Base-by-base conservation (phyloP, 345 rosid genomes). In the Carallia pectinifolia region DNA sequence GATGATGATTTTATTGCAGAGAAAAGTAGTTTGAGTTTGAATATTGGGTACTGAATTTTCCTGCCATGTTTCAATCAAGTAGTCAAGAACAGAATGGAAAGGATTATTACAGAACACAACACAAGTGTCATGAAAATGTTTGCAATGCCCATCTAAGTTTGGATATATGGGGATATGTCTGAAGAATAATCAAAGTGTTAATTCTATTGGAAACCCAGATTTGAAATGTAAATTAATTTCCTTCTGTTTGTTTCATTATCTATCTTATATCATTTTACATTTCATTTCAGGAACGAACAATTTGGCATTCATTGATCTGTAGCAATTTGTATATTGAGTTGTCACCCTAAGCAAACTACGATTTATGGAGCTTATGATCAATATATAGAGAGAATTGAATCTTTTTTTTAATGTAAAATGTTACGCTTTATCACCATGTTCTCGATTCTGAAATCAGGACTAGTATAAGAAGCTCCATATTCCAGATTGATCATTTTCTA, bases 1-100 rank as follows among this genome's bases (percentile, higher is more conserved):
- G 50, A 4, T 62, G 50, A 4, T 62, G 15, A 7, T 38, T 7
- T 10, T 62, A 70, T 65, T 79, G 61, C 66, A 39, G 62, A 23
- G 53, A 50, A 55, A 62, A 69, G 65, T 82, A 81, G 74, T 72
- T 23, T 79, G 69, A 64, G 71, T 67, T 48, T 79, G 65, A 67
- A 74, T 66, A 70, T 68, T 74, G 79, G 72, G 53, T 72, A 75
- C 72, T 81, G 64, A 71, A 65, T 70, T 23, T 23, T 80, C 81
- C 64, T 37, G 61, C 66, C 15, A 62, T 33, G 27, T 63, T 66
- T 30, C 65, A 27, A 36, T 63, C 59, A 31, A 70, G 64, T 27
- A 29, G 15, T 36, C 3, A 36, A 30, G 44, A 16, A 19, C n/a
- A 48, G 18, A 64, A 48, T 72, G 60, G 38, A 56, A 61, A 19